These are phyloP conservation scores for Colletotrichum chrysophilum DNA, from an alignment of 2,329 filamentous ascomycete genomes.

Conservation along the genomic window DNA sequence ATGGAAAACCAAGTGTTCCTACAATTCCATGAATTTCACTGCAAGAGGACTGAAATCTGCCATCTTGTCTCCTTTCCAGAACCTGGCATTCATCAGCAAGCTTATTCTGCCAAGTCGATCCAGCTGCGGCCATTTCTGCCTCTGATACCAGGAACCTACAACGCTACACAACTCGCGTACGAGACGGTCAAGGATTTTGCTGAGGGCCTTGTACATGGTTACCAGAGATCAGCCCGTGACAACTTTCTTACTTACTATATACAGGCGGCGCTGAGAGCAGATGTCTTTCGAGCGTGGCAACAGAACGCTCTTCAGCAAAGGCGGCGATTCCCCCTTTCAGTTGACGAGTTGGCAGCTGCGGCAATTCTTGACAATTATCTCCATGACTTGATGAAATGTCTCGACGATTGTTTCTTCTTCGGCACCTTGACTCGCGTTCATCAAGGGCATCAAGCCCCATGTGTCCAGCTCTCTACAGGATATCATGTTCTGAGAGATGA, in stretches of 20 bases:
- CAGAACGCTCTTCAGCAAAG: neutral
- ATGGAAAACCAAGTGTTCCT: neutral
- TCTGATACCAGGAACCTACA: neutral
- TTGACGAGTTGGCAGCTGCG: neutral
- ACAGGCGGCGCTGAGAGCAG: neutral
- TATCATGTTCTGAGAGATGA: neutral
- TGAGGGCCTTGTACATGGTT: neutral
- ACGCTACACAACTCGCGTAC: neutral
- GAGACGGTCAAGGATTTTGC: neutral
- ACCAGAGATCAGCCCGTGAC: neutral
- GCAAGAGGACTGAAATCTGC: neutral
- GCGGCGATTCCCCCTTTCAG: neutral
- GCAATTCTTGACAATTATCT: neutral
- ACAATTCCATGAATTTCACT: neutral
- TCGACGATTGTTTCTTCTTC: conserved; percentile 13
- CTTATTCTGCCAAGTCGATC: neutral
- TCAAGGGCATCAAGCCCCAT: neutral
- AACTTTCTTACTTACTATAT: neutral
- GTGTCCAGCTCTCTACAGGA: neutral
- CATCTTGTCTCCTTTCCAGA: neutral
- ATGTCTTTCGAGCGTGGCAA: neutral
- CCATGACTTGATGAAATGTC: neutral
- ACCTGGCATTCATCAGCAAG: neutral
- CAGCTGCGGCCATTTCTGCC: neutral
- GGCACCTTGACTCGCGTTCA: neutral